Conservation (phyloP, 2,329 filamentous ascomycete species). For the Pestalotiopsis sp. region DNA sequence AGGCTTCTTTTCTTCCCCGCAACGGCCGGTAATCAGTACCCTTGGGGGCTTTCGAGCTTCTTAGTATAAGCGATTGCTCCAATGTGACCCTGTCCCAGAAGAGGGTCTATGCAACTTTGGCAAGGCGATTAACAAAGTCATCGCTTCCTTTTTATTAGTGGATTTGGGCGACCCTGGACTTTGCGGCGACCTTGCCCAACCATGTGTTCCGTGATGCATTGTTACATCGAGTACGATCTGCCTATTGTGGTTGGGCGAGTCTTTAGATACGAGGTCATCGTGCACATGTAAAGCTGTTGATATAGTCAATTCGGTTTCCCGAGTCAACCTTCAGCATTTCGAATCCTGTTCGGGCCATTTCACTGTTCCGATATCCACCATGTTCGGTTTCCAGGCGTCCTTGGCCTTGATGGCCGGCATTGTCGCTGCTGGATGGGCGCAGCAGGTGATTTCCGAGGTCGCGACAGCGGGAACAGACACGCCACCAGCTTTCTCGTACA, state of each 20-base stretch:
- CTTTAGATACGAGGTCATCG: neutral
- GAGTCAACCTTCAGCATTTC: neutral
- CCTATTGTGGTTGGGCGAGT: neutral
- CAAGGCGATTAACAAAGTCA: neutral
- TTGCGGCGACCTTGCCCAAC: neutral
- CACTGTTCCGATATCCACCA: neutral
- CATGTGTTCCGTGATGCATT: neutral
- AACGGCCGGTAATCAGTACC: too few species aligned
- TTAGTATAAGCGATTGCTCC: neutral
- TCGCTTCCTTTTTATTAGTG: neutral
- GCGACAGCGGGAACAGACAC: neutral
- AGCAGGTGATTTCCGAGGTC: neutral
- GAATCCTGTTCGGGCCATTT: neutral
- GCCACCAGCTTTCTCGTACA: conserved; percentile 9
- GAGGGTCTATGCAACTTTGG: neutral
- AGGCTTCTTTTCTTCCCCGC: too few species aligned
- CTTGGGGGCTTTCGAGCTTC: too few species aligned
- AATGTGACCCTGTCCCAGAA: neutral
- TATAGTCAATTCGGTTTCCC: neutral
- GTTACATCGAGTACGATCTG: neutral
- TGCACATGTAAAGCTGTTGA: neutral
- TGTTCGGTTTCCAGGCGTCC: neutral
- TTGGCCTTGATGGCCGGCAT: neutral
- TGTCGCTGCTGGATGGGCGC: neutral
- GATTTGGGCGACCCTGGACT: neutral